Base-by-base conservation (phyloP, 2,329 filamentous ascomycete species). In the Colletotrichum caudatum region DNA sequence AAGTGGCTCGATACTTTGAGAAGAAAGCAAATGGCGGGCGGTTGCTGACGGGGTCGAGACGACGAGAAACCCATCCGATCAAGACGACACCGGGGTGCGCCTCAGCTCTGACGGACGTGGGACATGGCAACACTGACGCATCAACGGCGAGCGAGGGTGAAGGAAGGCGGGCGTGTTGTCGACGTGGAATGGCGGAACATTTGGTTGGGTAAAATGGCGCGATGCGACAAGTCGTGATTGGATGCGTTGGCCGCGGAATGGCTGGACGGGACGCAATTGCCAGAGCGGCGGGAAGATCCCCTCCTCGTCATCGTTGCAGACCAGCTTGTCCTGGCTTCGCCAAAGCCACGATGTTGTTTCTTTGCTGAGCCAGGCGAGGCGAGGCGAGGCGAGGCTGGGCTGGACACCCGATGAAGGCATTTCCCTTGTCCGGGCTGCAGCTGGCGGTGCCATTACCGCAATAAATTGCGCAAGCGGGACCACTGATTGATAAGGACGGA, bases 391-490 rank as follows among this genome's bases (percentile, higher is more conserved):
- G 29, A 29, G 29, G 41, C 68, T 18, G 35, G 41, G 64, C 58
- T 37, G 57, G 57, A 51, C 44, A 18, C 23, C 37, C 33, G 39
- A 51, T 68, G 64, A 71, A 46, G 68, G 68, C 14, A 62, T 68
- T 71, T 68, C 44, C 68, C 58, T 71, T 71, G 39, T 18, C 14
- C 16, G 37, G 12, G 16, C 11, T 11, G 8, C 29, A 33, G 54
- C n/a, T 57, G 9, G 56, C 37, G n/a, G 26, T 26, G 56, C 37
- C 41, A 35, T 60, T 60, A 41, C 39, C 14, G 37, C 11, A n/a
- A 51, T 29, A 16, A 23, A 29, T 39, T 53, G 60, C 29, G 50
- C 20, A 50, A 53, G 57, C 44, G 56, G 50, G 56, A 61, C 39
- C 48, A 26, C 50, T 50, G 51, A 46, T 63, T 57, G 51, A 46